Base-by-base conservation (phyloP, 2,329 filamentous ascomycete species). In the Aureobasidium sp. region DNA sequence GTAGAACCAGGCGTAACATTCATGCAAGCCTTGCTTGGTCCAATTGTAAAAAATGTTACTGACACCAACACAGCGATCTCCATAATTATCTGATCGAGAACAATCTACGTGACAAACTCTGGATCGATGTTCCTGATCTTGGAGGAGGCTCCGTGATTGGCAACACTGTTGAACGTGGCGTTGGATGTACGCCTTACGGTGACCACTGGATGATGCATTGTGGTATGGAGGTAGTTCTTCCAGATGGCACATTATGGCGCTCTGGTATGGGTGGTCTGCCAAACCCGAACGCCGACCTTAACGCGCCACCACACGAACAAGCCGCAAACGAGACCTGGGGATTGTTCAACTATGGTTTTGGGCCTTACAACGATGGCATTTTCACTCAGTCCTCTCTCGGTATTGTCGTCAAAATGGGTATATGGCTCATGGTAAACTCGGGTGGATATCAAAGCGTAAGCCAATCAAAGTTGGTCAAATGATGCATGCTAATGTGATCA, bases 1-100 rank as follows among this genome's bases (percentile, higher is more conserved):
- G 75, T 85, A 5, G 82, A 84, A 67, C 82, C 82, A 0, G 82
- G 82, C 0, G 82, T 84, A 0, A 80, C 81, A 0, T 84, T 78
- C 66, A 77, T 78, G 61, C 10, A 48, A 32, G 46, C 32, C 26
- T n/a, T 48, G 5, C 26, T 10, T 17, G 7, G 6, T 32, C 15
- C 5, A 7, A 3, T 4, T 13, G 1, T 3, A 9, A 48, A 8
- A 3, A 8, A 2, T 9, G 1, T 15, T 48, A 27, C 46, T 48
- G 13, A 48, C 9, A 4, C 8, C 15, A 20, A 20, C 1, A 32
- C 2, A 48, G 46, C 12, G 76, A 76, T 32, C 71, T 84, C 8
- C 76, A 84, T 64, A 75, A 82, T n/a, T 75, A 80, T 57, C 69
- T 82, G n/a, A 70, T 75, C 64, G 69, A 74, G 67, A 69, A 74